Evolutionary conservation across 148 eudicot species (phyloP).

Genomic region (Rhododendron williamsianum): DNA sequence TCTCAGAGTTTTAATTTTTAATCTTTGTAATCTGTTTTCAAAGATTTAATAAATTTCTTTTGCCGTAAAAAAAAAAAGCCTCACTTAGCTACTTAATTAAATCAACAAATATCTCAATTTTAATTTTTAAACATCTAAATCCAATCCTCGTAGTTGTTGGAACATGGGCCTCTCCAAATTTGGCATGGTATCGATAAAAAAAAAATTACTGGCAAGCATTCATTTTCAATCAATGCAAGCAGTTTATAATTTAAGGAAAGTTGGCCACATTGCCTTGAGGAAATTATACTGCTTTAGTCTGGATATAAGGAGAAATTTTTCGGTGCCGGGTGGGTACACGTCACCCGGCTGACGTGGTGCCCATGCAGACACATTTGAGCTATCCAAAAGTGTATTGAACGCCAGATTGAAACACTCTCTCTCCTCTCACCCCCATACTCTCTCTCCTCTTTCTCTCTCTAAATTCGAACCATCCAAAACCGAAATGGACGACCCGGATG

Average conservation of each 20-base stretch:
- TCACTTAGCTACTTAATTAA: neutral
- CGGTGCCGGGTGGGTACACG: too few species aligned
- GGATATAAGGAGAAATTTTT: neutral
- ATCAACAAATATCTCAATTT: neutral
- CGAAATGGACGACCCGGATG: too few species aligned
- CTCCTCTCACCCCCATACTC: too few species aligned
- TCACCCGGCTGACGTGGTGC: too few species aligned
- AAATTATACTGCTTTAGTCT: neutral
- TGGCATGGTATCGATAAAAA: neutral
- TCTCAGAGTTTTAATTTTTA: too few species aligned
- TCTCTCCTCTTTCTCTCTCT: too few species aligned
- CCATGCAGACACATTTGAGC: fast-evolving
- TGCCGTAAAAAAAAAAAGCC: too few species aligned
- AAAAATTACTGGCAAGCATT: neutral
- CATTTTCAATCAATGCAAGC: neutral
- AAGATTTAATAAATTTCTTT: too few species aligned
- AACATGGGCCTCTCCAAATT: neutral
- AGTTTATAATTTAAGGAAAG: neutral
- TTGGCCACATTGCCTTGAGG: neutral
- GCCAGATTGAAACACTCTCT: too few species aligned
- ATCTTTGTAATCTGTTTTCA: too few species aligned
- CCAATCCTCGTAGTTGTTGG: neutral
- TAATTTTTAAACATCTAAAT: neutral
- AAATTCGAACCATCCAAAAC: too few species aligned
- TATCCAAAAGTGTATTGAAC: too few species aligned